Conservation (phyloP, 345 rosid genomes). For the Draba incana region DNA sequence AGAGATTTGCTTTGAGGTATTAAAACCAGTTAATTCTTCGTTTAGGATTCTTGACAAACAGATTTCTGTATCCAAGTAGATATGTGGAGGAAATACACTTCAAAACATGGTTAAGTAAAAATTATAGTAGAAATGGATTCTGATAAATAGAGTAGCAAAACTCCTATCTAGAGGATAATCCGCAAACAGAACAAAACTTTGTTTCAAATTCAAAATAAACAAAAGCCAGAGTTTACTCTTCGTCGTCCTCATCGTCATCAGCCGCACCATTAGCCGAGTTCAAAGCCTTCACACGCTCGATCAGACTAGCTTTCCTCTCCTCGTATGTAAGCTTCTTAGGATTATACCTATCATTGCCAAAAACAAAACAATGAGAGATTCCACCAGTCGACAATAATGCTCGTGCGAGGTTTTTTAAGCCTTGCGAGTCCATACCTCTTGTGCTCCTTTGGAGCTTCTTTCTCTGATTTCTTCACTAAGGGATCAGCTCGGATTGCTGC, state of each 20-base stretch:
- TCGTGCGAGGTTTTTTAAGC: not conserved
- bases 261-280: conserved; percentile 53
- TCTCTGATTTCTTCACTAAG: conserved; percentile 48
- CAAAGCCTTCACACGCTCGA: conserved; percentile 60
- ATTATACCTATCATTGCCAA: conserved; percentile 35
- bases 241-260: conserved; percentile 42
- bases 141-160: not conserved
- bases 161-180: not conserved
- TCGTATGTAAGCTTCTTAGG: conserved; percentile 79
- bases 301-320: conserved; percentile 65
- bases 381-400: not conserved
- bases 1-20: conserved; percentile 54
- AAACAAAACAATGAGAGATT: not conserved
- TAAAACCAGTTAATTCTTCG: conserved; percentile 1
- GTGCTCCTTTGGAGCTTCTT: conserved; percentile 56
- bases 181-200: not conserved
- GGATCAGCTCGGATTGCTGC: conserved; percentile 70
- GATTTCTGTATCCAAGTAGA: conserved; percentile 22
- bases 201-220: not conserved
- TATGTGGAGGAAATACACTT: too few species aligned
- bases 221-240: conserved; percentile 5
- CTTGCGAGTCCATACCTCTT: conserved; percentile 46
- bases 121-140: not conserved
- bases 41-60: conserved; percentile 58
- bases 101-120: not conserved